Evolutionary conservation across 2,329 filamentous ascomycete species (phyloP).

Genomic region (Neofusicoccum laricinum): DNA sequence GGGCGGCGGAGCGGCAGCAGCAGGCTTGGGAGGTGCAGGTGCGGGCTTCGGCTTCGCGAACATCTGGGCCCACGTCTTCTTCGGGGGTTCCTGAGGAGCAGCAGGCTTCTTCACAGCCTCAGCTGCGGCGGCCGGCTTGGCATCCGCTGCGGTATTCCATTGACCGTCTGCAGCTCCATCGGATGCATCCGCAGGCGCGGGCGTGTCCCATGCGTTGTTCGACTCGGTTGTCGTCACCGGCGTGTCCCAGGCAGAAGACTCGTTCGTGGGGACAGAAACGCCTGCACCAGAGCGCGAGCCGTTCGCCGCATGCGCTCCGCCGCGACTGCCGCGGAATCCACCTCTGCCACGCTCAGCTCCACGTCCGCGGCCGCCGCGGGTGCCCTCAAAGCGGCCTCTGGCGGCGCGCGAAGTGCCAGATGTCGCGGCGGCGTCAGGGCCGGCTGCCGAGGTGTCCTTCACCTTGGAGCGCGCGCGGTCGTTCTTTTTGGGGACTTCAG

Average conservation of each 20-base stretch:
- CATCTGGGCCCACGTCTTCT: slow-evolving; percentile 56
- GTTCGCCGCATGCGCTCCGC: slow-evolving; percentile 61
- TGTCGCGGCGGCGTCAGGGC: slow-evolving; percentile 40
- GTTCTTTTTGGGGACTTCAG: slow-evolving; percentile 78
- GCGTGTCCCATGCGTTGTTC: slow-evolving; percentile 23
- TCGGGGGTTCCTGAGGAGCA: slow-evolving; percentile 36
- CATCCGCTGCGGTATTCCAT: slow-evolving; percentile 38
- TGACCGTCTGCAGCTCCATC: slow-evolving; percentile 41
- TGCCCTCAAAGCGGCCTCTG: slow-evolving; percentile 22
- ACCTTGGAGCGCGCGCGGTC: slow-evolving; percentile 69
- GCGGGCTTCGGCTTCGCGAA: slow-evolving; percentile 48
- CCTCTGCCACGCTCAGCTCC: slow-evolving; percentile 57
- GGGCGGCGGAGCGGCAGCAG: slow-evolving; percentile 32
- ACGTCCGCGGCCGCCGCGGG: slow-evolving; percentile 59
- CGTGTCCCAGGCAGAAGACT: slow-evolving; percentile 63
- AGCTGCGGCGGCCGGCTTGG: slow-evolving; percentile 27
- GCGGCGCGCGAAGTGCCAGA: neutral
- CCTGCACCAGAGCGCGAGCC: slow-evolving; percentile 48
- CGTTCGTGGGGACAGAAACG: slow-evolving; percentile 67
- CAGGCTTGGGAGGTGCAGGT: slow-evolving; percentile 43
- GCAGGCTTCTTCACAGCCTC: slow-evolving; percentile 34
- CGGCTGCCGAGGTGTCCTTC: slow-evolving; percentile 59
- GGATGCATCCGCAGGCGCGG: slow-evolving; percentile 20
- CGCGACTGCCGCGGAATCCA: slow-evolving; percentile 57
- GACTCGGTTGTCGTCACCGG: slow-evolving; percentile 27